phyloP scores from a whole-genome alignment of 495 filamentous ascomycete genomes.

The Lophiotrema nucula region DNA sequence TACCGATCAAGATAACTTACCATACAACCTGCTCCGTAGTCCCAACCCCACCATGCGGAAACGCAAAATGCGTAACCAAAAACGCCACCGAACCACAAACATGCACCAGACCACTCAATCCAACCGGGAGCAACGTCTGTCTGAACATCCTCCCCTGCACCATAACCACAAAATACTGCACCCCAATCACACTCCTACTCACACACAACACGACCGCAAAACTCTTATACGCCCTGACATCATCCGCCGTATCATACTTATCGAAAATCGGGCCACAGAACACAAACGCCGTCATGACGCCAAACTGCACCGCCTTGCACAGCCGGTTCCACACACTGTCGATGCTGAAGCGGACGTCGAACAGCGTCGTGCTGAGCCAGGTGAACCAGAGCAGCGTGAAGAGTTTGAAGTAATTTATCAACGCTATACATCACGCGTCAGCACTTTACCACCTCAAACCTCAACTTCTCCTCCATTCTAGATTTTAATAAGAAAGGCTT shows the following conservation, averaged over 20 bases:
- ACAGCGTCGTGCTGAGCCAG: conserved; percentile 2
- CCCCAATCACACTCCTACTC: not conserved
- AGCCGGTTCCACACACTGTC: conserved; percentile 4
- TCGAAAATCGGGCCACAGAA: not conserved
- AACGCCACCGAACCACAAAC: not conserved
- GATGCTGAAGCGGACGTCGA: conserved; percentile 8
- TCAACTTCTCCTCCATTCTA: no score
- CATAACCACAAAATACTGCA: conserved; percentile 10
- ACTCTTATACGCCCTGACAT: not conserved
- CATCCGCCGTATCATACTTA: not conserved
- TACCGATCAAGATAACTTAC: not conserved
- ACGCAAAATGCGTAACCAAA: not conserved
- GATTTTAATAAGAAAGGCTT: not conserved
- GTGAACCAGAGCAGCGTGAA: conserved; percentile 13
- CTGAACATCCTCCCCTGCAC: not conserved
- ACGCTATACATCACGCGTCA: not conserved
- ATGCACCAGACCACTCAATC: not conserved
- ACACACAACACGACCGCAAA: not conserved
- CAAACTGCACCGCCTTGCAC: conserved; percentile 13
- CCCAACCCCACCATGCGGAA: not conserved
- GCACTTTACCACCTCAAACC: no score
- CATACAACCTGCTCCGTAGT: not conserved
- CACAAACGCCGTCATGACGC: conserved; percentile 3
- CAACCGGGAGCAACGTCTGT: conserved; percentile 4
- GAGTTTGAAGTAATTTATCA: conserved; percentile 1